A percentile compares a stretch with the other conserved stretches of the same genome.
These are phyloP conservation scores for Penicillium polonicum DNA, from an alignment of 2,329 filamentous ascomycete species.

Conservation along the genomic window DNA sequence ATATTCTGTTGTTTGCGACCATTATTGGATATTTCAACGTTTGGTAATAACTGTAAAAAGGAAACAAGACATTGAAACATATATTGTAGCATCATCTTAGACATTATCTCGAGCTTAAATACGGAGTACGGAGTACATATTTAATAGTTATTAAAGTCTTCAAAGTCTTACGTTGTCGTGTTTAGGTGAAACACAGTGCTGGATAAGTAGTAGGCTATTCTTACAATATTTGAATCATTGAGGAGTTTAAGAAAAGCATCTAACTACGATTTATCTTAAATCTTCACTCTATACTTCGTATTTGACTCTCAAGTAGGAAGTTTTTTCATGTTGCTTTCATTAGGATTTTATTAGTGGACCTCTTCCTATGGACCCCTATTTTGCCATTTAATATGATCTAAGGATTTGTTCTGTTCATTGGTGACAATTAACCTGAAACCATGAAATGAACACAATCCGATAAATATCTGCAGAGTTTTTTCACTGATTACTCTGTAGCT, in stretches of 20 bases:
- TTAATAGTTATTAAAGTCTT: neutral
- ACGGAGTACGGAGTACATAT: too few relatives aligned
- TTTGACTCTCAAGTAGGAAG: neutral
- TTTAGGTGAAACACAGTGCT: neutral
- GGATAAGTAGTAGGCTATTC: neutral
- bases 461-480: neutral
- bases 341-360: neutral
- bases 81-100: neutral
- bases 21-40: neutral
- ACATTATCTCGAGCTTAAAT: neutral
- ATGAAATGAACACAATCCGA: neutral
- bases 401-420: neutral
- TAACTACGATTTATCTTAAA: too few relatives aligned
- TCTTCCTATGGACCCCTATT: neutral
- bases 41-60: too few relatives aligned
- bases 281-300: neutral
- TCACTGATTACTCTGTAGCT: neutral
- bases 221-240: neutral
- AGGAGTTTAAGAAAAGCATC: neutral
- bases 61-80: neutral
- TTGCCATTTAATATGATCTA: neutral
- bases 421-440: constrained; percentile 3
- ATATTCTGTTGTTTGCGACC: neutral
- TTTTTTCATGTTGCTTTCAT: neutral
- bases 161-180: neutral